phyloP scores from a whole-genome alignment of 2,329 filamentous ascomycete genomes.

The Colletotrichum shisoi region DNA sequence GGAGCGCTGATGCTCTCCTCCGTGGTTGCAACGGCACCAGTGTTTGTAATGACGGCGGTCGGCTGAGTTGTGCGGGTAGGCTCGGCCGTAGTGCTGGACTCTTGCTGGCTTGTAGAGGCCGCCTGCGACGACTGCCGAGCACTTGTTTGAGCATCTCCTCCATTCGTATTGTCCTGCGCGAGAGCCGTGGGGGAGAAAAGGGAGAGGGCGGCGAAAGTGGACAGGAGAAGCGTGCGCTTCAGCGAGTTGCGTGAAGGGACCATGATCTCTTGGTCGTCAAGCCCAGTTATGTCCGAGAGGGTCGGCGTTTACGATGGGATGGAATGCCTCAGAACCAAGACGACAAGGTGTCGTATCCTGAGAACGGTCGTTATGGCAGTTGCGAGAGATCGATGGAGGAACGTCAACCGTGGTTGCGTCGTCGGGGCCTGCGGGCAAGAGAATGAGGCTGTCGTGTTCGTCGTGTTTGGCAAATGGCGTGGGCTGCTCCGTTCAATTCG shows the following conservation, averaged over 20 bases:
- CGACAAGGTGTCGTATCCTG: background rate
- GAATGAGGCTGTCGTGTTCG: conserved; percentile 20
- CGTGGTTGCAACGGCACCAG: conserved; percentile 37
- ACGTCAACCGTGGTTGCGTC: conserved; percentile 11
- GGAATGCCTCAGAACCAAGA: background rate
- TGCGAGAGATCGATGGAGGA: conserved; percentile 6
- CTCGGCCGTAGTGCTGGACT: conserved; percentile 37
- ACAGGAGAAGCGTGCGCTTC: conserved; percentile 67
- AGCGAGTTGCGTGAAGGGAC: conserved; percentile 29
- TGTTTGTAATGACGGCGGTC: conserved; percentile 42
- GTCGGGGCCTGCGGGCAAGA: conserved; percentile 6
- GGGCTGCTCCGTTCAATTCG: conserved; percentile 12
- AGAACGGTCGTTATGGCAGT: background rate
- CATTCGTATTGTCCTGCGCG: conserved; percentile 45
- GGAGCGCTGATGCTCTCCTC: conserved; percentile 31
- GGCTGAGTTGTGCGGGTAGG: conserved; percentile 37
- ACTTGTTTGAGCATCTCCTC: conserved; percentile 19
- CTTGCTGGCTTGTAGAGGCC: conserved; percentile 19
- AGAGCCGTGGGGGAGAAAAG: conserved; percentile 46
- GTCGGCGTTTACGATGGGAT: conserved; percentile 9
- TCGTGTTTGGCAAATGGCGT: conserved; percentile 27
- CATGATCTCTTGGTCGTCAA: conserved; percentile 26
- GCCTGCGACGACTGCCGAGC: conserved; percentile 4
- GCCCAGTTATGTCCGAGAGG: background rate
- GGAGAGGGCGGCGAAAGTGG: conserved; percentile 73